Evolutionary conservation across 371 early-diverging fungal species (phyloP).

Genomic region (Mucor lusitanicus): DNA sequence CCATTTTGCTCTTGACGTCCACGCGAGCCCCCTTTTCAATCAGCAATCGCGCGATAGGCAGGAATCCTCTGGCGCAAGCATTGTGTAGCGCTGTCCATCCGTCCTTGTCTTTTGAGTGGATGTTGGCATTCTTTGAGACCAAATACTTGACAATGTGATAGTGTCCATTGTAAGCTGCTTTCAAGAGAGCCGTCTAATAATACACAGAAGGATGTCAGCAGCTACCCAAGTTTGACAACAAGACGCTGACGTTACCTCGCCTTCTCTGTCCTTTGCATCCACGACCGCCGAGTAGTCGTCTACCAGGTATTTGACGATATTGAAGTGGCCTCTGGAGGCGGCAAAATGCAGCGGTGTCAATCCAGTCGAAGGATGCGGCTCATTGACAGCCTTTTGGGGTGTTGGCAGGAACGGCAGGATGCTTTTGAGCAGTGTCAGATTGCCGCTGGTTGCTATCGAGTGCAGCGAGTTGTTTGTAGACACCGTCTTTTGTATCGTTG

Average conservation of each 20-base stretch:
- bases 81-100: slow-evolving; percentile 90
- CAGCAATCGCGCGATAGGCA: slow-evolving; percentile 61
- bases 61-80: slow-evolving; percentile 66
- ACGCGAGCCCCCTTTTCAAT: slow-evolving; percentile 61
- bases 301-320: slow-evolving; percentile 64
- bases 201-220: background rate
- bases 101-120: slow-evolving; percentile 72
- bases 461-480: slow-evolving; percentile 26
- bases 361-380: slow-evolving; percentile 61
- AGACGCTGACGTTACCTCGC: slow-evolving; percentile 57
- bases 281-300: slow-evolving; percentile 68
- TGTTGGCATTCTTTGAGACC: slow-evolving; percentile 64
- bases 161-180: slow-evolving; percentile 78
- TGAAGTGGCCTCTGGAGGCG: slow-evolving; percentile 70
- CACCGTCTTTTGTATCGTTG: slow-evolving; percentile 11
- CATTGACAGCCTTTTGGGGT: slow-evolving; percentile 48
- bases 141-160: slow-evolving; percentile 65
- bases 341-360: slow-evolving; percentile 73
- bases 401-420: slow-evolving; percentile 32
- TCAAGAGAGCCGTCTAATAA: slow-evolving; percentile 74
- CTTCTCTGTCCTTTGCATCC: slow-evolving; percentile 69
- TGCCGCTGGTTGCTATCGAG: slow-evolving; percentile 43
- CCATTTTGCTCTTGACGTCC: slow-evolving; percentile 66
- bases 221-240: background rate
- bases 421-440: slow-evolving; percentile 37